Evolutionary conservation across 192 early-diverging fungal species (phyloP), one percentile per base, ranked within the genome.

Genomic region (Backusella westeae): DNA sequence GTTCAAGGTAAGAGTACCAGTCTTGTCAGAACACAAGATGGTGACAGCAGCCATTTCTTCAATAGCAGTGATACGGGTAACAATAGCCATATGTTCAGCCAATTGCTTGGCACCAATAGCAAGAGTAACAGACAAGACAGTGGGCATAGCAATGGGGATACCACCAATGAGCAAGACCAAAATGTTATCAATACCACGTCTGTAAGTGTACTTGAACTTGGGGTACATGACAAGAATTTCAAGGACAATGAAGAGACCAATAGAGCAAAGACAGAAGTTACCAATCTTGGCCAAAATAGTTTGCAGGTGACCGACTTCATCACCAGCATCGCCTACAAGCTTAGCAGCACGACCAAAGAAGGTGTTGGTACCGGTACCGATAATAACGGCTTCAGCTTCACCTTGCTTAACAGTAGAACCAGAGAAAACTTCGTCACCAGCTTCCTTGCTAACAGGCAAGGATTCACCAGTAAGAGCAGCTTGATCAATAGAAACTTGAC

Each of bases 11-110:
- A 96, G 85, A 36, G 95, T 96, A 80, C 95, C 95, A 69, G 95
- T 97, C 89, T 97, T 97, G 87, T 96, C 95, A 35, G 94, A 94
- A 89, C 93, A 95, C 77, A 96, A 92, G 77, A 91, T 91, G 78
- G 90, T 91, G 35, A 93, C 91, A 74, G 88, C 91, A 42, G 91
- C 89, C 79, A 92, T 88, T 75, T 91, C 90, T 81, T 93, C 92
- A 74, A 94, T 92, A 34, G 92, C 92, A 74, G 91, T 88, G 82
- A 94, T 91, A 65, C 91, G 90, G 71, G 90, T 91, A 53, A 92
- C 92, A 75, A 94, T 90, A 44, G 92, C 92, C 87, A 91, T 91
- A 87, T 93, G 88, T 82, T 93, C 89, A 69, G 92, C 92, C 46
- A 94, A 85, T 84, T 93, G 90, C 81, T 90, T 91, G 81, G 91